These are phyloP conservation scores for Gelatoporia subvermispora DNA, from an alignment of 768 basidiomycete genomes.

Conservation along the genomic window DNA sequence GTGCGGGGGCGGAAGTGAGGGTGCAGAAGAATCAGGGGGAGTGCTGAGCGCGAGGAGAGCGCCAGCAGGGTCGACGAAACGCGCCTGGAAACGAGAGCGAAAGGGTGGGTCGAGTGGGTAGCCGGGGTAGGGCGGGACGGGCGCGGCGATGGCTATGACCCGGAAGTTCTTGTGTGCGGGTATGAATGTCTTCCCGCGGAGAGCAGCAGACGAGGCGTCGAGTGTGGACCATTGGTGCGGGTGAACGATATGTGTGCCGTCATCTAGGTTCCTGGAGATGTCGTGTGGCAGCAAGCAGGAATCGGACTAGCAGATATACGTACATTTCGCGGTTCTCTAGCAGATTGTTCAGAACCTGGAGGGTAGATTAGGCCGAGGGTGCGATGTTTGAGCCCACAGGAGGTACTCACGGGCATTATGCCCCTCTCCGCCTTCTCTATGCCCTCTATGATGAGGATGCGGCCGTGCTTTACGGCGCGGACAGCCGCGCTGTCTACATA, in stretches of 20 bases:
- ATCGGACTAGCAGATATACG: slow-evolving; percentile 1
- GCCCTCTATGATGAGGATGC: slow-evolving; percentile 61
- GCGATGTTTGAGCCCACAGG: too few relatives aligned
- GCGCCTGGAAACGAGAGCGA: slow-evolving; percentile 63
- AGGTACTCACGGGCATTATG: slow-evolving; percentile 56
- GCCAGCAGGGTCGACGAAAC: slow-evolving; percentile 59
- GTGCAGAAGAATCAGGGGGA: slow-evolving; percentile 1
- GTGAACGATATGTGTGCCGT: slow-evolving; percentile 67
- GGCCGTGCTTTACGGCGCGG: slow-evolving; percentile 59
- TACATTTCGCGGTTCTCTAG: slow-evolving; percentile 71
- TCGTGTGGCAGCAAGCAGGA: background rate
- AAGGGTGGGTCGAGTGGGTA: slow-evolving; percentile 65
- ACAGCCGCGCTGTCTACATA: slow-evolving; percentile 68
- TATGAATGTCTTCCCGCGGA: slow-evolving; percentile 44
- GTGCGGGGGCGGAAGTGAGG: slow-evolving; percentile 4
- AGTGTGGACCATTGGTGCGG: slow-evolving; percentile 53
- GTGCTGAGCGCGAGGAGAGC: slow-evolving; percentile 40
- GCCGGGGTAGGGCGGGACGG: slow-evolving; percentile 64
- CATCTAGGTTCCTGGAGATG: slow-evolving; percentile 53
- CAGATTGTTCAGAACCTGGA: slow-evolving; percentile 53
- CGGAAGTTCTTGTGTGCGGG: slow-evolving; percentile 66
- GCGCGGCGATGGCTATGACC: slow-evolving; percentile 65
- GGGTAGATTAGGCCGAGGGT: background rate
- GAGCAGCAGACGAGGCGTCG: slow-evolving; percentile 22
- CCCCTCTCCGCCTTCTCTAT: slow-evolving; percentile 71